These are phyloP conservation scores for Orbilia quercus DNA, from an alignment of 2,329 filamentous ascomycete species.

Conservation along the genomic window DNA sequence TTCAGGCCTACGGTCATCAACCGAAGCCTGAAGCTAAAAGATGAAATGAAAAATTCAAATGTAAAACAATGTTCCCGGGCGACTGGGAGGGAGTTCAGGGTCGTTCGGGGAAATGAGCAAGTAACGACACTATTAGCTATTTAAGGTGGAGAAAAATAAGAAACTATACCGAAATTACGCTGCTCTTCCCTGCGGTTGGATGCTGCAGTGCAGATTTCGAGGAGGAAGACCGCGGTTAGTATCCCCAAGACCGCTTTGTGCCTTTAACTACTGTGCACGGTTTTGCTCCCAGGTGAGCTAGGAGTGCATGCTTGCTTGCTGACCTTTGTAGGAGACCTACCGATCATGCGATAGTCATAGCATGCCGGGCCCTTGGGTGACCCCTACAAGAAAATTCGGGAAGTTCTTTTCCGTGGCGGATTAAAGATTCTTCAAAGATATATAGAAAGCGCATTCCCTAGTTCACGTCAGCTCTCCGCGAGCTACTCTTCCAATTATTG, in stretches of 20 bases:
- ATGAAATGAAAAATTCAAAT: conserved; percentile 8
- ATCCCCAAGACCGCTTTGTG: conserved; percentile 20
- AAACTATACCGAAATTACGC: conserved; percentile 8
- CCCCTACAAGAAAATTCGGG: conserved; percentile 31
- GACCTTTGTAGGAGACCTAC: conserved; percentile 29
- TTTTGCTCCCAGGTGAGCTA: too few relatives aligned
- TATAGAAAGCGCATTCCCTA: conserved; percentile 50
- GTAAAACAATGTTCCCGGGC: conserved; percentile 13
- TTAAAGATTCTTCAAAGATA: conserved; percentile 27
- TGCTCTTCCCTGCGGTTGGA: conserved; percentile 25
- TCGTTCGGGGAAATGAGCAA: conserved; percentile 33
- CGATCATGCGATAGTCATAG: conserved; percentile 52
- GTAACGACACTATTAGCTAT: conserved; percentile 28
- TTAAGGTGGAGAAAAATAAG: conserved; percentile 28
- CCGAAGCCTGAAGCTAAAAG: conserved; percentile 19
- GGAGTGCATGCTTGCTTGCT: conserved; percentile 24
- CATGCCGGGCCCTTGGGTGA: conserved; percentile 32
- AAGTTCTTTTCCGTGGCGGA: conserved; percentile 43
- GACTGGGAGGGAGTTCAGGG: conserved; percentile 45
- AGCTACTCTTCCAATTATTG: conserved; percentile 46
- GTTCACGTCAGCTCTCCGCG: conserved; percentile 29
- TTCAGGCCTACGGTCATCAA: too few relatives aligned
- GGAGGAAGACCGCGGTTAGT: conserved; percentile 24
- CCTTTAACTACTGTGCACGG: conserved; percentile 14
- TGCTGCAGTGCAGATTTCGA: conserved; percentile 43